These are phyloP conservation scores for Acer negundo DNA, from an alignment of 345 rosid genomes.

Conservation along the genomic window DNA sequence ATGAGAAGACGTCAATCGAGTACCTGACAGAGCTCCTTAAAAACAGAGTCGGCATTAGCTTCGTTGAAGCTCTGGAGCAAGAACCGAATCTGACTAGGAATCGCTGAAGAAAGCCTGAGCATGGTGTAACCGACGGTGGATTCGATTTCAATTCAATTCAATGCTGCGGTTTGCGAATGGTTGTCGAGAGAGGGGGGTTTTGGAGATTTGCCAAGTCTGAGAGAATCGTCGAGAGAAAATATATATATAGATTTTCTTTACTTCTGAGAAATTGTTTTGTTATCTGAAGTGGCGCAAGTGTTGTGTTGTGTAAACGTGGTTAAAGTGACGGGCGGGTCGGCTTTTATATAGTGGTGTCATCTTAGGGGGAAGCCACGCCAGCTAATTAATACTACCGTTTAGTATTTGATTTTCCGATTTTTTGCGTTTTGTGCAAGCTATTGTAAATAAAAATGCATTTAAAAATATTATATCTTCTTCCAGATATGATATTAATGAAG, in stretches of 20 bases:
- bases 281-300: too few species aligned
- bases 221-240: conserved; percentile 21
- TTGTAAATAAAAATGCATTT: too few species aligned
- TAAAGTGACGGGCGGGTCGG: background rate
- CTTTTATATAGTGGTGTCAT: background rate
- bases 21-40: conserved; percentile 70
- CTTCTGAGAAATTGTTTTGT: background rate
- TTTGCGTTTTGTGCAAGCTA: background rate
- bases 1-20: background rate
- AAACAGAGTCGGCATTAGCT: conserved; percentile 57
- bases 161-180: conserved; percentile 24
- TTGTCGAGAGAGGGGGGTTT: conserved; percentile 1
- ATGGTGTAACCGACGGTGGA: conserved; percentile 35
- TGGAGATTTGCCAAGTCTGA: conserved; percentile 20
- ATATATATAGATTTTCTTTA: background rate
- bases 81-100: conserved; percentile 71
- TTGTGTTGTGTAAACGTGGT: background rate
- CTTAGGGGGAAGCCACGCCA: background rate
- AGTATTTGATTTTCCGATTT: background rate
- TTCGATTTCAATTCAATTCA: background rate
- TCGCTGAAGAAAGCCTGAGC: conserved; percentile 47
- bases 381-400: background rate
- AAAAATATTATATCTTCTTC: too few species aligned
- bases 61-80: conserved; percentile 58
- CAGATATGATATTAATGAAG: too few species aligned